These are phyloP conservation scores for Vaccinium myrtillus DNA, from an alignment of 148 eudicot species.

Conservation along the genomic window DNA sequence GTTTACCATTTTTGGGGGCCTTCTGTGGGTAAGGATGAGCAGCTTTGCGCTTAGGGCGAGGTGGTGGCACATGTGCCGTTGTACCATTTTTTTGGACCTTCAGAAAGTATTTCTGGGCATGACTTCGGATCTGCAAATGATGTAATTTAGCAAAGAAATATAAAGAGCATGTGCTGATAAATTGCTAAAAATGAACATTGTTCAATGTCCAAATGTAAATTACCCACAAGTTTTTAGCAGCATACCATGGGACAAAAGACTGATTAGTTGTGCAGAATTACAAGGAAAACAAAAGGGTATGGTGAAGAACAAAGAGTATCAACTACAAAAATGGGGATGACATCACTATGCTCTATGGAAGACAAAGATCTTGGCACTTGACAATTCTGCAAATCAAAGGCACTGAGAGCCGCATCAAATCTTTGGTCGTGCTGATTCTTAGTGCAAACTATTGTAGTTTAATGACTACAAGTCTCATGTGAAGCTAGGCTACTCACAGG, in stretches of 20 bases:
- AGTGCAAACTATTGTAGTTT: not conserved
- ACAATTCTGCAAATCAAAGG: not conserved
- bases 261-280: not conserved
- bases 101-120: constrained; percentile 92
- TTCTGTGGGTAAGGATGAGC: constrained; percentile 96
- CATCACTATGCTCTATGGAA: not conserved
- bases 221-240: not conserved
- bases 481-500: not conserved
- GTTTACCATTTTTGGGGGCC: constrained; percentile 72
- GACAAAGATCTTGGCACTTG: not conserved
- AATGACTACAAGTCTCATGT: not conserved
- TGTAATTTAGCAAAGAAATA: constrained; percentile 11
- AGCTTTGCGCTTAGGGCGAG: constrained; percentile 94
- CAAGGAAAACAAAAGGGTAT: not conserved
- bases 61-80: constrained; percentile 88
- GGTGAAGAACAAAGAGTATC: not conserved
- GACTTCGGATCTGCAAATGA: constrained; percentile 71
- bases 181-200: not conserved
- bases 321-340: not conserved
- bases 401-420: not conserved
- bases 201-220: not conserved
- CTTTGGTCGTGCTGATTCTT: constrained; percentile 3
- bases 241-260: not conserved
- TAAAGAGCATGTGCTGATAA: not conserved
- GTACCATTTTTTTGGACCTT: constrained; percentile 94